Conservation (phyloP, 345 rosid species). For the Bretschneidera sinensis region DNA sequence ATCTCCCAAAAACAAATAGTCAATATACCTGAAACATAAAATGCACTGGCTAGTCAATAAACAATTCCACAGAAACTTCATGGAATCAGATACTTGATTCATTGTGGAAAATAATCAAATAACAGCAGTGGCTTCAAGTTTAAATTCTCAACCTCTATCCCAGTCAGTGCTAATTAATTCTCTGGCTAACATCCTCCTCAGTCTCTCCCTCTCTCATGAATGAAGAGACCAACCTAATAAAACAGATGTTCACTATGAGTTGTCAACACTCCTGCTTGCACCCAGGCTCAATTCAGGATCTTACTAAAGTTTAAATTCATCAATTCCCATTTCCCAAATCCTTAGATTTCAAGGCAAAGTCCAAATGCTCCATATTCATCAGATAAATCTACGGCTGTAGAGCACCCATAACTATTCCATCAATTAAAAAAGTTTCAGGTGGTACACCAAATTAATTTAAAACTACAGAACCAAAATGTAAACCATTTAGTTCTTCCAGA, state of each 20-base stretch:
- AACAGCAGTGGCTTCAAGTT: constrained; percentile 7
- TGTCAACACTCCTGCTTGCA: background rate
- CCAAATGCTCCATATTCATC: background rate
- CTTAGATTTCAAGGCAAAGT: too few relatives aligned
- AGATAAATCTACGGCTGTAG: background rate
- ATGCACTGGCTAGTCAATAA: constrained; percentile 17
- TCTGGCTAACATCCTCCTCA: background rate
- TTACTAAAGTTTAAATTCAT: background rate
- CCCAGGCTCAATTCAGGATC: too few relatives aligned
- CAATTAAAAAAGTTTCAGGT: background rate
- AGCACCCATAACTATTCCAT: background rate
- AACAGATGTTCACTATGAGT: background rate
- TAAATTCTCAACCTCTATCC: constrained; percentile 2
- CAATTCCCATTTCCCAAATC: too few relatives aligned
- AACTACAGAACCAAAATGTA: too few relatives aligned
- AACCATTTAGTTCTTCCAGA: too few relatives aligned
- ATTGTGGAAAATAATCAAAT: background rate
- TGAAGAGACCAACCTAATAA: background rate
- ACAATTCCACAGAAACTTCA: background rate
- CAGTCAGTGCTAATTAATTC: background rate
- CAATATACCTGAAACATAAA: constrained; percentile 79
- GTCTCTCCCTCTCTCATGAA: background rate
- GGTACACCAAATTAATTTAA: too few relatives aligned
- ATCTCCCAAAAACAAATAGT: constrained; percentile 95
- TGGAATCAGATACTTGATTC: background rate